Evolutionary conservation across 2,329 filamentous ascomycete species (phyloP).

Genomic region (Colletotrichum truncatum): DNA sequence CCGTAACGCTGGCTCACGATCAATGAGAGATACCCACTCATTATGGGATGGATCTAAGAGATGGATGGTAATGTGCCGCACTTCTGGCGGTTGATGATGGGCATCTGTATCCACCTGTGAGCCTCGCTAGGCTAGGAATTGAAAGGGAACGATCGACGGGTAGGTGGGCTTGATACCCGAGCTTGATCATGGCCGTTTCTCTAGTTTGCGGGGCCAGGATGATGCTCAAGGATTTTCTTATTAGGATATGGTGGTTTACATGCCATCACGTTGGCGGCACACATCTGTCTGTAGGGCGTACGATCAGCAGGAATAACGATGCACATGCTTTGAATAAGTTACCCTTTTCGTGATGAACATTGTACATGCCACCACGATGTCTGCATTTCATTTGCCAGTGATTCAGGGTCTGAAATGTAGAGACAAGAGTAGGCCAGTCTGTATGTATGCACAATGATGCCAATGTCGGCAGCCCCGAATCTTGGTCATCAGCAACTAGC

Average conservation of each 20-base stretch:
- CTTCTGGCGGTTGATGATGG: neutral
- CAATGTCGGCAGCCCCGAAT: neutral
- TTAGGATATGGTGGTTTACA: neutral
- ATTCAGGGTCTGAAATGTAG: neutral
- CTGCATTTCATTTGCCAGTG: neutral
- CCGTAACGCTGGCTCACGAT: slow-evolving; percentile 25
- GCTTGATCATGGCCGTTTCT: neutral
- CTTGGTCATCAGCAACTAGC: neutral
- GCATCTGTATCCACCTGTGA: neutral
- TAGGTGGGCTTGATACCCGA: neutral
- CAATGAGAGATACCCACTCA: slow-evolving; percentile 28
- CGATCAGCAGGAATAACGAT: slow-evolving; percentile 19
- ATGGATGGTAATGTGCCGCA: slow-evolving; percentile 21
- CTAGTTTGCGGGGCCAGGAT: neutral
- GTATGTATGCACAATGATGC: slow-evolving; percentile 8
- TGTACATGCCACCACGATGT: neutral
- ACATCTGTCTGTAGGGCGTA: slow-evolving; percentile 16
- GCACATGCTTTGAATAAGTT: slow-evolving; percentile 8
- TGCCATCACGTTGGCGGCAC: slow-evolving; percentile 1
- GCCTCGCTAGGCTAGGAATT: neutral
- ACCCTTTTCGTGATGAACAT: neutral
- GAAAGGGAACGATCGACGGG: neutral
- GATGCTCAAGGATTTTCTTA: neutral
- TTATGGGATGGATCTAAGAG: slow-evolving; percentile 7
- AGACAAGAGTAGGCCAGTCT: neutral